Evolutionary conservation across 2,329 filamentous ascomycete genomes (phyloP).

Genomic region (Cladosporium sphaerospermum): DNA sequence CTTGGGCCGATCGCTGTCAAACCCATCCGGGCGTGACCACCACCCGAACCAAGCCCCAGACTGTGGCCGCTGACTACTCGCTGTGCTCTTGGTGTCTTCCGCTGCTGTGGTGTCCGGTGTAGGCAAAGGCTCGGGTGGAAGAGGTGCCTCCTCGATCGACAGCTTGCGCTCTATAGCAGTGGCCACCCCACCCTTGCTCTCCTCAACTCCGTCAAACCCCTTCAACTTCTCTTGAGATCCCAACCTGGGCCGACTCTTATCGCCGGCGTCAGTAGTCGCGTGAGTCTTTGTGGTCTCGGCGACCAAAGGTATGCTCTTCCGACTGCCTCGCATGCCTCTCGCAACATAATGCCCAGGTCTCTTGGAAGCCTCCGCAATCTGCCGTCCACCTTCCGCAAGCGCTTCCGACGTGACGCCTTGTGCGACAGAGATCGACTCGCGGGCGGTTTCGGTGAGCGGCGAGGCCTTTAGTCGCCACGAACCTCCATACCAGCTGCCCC

Average conservation of each 20-base stretch:
- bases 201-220: conserved; percentile 15
- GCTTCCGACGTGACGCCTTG: conserved; percentile 39
- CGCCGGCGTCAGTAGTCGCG: conserved; percentile 31
- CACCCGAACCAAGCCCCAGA: conserved; percentile 37
- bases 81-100: conserved; percentile 16
- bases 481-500: conserved; percentile 40
- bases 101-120: conserved; percentile 17
- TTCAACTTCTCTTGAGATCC: conserved; percentile 23
- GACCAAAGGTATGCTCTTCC: conserved; percentile 40
- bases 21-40: conserved; percentile 47
- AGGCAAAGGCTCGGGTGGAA: conserved; percentile 37
- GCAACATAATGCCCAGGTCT: conserved; percentile 28
- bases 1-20: conserved; percentile 33
- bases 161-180: conserved; percentile 14
- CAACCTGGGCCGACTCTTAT: conserved; percentile 19
- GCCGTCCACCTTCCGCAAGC: conserved; percentile 25
- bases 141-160: conserved; percentile 32
- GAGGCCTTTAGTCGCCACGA: conserved; percentile 42
- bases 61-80: conserved; percentile 19
- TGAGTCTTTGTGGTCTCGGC: conserved; percentile 43
- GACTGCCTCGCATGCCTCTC: conserved; percentile 37
- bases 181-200: conserved; percentile 17
- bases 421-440: conserved; percentile 41
- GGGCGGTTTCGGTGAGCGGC: conserved; percentile 41
- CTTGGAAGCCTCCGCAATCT: conserved; percentile 14